Percentiles rank a stretch among this genome's conserved stretches.
Conservation (phyloP, 2,329 filamentous ascomycete species). For the Thermomyces lanuginosus region DNA sequence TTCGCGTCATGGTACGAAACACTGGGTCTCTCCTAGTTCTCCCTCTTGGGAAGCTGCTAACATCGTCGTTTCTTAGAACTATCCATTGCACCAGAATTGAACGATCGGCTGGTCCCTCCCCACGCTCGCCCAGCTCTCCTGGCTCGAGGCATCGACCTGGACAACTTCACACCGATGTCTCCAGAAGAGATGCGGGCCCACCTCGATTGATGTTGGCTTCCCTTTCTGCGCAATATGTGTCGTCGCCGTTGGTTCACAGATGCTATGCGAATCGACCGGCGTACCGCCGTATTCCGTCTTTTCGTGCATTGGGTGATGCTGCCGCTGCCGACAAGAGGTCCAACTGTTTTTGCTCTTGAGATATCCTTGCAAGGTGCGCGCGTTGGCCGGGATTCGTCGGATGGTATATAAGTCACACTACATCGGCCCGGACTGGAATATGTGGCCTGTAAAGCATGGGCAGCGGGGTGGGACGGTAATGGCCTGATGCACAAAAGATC, state of each 20-base stretch:
- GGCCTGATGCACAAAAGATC: slow-evolving; percentile 14
- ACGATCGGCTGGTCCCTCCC: slow-evolving; percentile 69
- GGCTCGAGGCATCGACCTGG: slow-evolving; percentile 71
- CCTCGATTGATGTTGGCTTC: slow-evolving; percentile 54
- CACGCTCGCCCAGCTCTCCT: slow-evolving; percentile 63
- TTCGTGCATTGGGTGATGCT: slow-evolving; percentile 20
- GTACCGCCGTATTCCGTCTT: too few relatives aligned
- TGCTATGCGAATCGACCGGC: slow-evolving; percentile 5
- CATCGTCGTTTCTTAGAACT: slow-evolving; percentile 47
- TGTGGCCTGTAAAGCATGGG: slow-evolving; percentile 7
- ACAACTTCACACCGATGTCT: slow-evolving; percentile 78
- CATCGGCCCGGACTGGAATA: slow-evolving; percentile 4
- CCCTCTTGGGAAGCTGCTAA: slow-evolving; percentile 4
- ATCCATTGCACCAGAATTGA: slow-evolving; percentile 82
- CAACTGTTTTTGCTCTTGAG: too few relatives aligned
- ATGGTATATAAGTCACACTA: slow-evolving; percentile 6
- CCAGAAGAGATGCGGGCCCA: slow-evolving; percentile 97
- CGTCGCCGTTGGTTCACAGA: too few relatives aligned
- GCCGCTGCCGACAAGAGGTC: too few relatives aligned
- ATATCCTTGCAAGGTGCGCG: too few relatives aligned
- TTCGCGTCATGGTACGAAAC: slow-evolving; percentile 78
- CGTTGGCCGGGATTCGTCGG: too few relatives aligned
- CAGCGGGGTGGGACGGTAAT: slow-evolving; percentile 6
- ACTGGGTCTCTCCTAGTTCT: slow-evolving; percentile 21
- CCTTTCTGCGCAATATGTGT: slow-evolving; percentile 3